Percentiles rank a stretch among this genome's conserved stretches.
Conservation (phyloP, 441 rosid species). For the Adansonia gregorii region DNA sequence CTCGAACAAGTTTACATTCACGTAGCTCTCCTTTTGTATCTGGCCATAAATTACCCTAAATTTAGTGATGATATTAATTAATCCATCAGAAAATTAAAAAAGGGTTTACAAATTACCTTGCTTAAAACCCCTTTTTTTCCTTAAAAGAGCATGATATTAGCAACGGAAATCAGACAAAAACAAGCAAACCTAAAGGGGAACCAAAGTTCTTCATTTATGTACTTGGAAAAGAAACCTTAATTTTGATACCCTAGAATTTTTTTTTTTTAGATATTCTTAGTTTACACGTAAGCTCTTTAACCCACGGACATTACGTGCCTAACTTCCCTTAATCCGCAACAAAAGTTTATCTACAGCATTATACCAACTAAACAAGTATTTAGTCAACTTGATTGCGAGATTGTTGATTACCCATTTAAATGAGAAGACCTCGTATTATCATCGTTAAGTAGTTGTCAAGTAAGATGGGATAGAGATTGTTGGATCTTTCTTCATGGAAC, state of each 20-base stretch:
- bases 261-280: too few species aligned
- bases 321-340: too few species aligned
- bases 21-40: not conserved
- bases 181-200: not conserved
- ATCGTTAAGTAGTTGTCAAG: not conserved
- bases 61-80: not conserved
- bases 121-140: not conserved
- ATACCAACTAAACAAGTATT: too few species aligned
- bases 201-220: not conserved
- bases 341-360: too few species aligned
- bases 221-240: not conserved
- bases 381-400: not conserved
- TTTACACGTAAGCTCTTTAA: too few species aligned
- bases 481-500: not conserved
- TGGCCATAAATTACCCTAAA: not conserved
- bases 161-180: slow-evolving; percentile 3
- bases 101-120: not conserved
- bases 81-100: not conserved
- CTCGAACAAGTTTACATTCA: too few species aligned
- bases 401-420: slow-evolving; percentile 10
- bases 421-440: not conserved
- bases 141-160: not conserved
- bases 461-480: not conserved
- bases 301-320: too few species aligned
- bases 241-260: too few species aligned